Percentiles rank a stretch among this genome's conserved stretches.
These are phyloP conservation scores for Talaromyces ruber DNA, from an alignment of 495 filamentous ascomycete genomes.

Conservation along the genomic window DNA sequence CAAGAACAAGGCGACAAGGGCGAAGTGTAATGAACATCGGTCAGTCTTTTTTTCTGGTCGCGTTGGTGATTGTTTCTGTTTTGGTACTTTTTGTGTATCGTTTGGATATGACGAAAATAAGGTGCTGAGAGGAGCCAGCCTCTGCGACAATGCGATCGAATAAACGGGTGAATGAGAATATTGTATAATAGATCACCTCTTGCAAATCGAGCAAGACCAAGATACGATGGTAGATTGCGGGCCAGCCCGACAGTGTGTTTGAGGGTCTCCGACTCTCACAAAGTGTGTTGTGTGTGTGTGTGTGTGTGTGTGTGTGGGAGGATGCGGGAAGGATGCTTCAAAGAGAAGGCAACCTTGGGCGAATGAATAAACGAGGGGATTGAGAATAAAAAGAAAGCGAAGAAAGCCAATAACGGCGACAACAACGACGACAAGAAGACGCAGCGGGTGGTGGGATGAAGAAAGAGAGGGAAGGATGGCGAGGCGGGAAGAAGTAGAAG, in stretches of 20 bases:
- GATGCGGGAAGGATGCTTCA: neutral
- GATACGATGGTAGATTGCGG: constrained; percentile 1
- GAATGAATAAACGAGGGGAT: neutral
- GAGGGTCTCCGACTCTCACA: constrained; percentile 6
- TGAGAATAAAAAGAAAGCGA: constrained; percentile 8
- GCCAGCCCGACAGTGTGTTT: constrained; percentile 1
- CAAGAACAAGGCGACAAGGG: neutral
- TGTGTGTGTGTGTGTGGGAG: too few relatives aligned
- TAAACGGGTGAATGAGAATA: neutral
- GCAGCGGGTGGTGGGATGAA: neutral
- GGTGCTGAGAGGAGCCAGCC: constrained; percentile 3
- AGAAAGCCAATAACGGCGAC: constrained; percentile 10
- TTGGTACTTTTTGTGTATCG: neutral
- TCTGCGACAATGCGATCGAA: neutral
- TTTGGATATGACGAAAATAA: neutral
- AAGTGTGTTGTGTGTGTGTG: neutral
- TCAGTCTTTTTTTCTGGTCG: neutral
- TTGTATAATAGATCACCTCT: neutral
- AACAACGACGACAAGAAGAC: neutral
- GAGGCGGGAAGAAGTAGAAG: constrained; percentile 3
- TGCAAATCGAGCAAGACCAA: neutral
- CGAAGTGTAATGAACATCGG: neutral
- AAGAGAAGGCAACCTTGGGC: neutral
- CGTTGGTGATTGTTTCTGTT: neutral
- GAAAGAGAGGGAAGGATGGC: constrained; percentile 13